Conservation (phyloP, 2,329 filamentous ascomycete species). For the Colletotrichum trifolii region DNA sequence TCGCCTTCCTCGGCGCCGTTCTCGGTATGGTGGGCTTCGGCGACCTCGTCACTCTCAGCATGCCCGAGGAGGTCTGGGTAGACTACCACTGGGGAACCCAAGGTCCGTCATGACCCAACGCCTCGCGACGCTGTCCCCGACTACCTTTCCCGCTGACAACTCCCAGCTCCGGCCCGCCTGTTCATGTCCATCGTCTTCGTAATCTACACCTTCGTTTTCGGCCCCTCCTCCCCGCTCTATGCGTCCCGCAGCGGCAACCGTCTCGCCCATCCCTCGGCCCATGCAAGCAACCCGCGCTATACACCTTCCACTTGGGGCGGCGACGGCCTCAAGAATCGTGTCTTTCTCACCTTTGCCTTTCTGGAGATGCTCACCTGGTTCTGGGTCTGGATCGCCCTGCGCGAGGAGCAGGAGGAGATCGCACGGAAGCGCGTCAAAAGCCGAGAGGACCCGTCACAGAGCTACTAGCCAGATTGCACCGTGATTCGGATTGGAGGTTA, state of each 20-base stretch:
- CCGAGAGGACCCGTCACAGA: constrained; percentile 23
- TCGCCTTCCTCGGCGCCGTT: constrained; percentile 78
- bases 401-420: constrained; percentile 69
- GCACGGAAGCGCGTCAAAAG: constrained; percentile 51
- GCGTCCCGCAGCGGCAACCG: constrained; percentile 44
- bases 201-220: constrained; percentile 74
- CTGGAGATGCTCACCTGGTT: constrained; percentile 88
- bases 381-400: constrained; percentile 80
- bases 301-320: constrained; percentile 60
- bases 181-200: constrained; percentile 70
- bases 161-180: constrained; percentile 71
- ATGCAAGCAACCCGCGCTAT: constrained; percentile 49
- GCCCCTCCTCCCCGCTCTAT: constrained; percentile 61
- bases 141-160: constrained; percentile 28
- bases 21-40: constrained; percentile 70
- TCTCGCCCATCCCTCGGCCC: constrained; percentile 49
- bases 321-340: constrained; percentile 81
- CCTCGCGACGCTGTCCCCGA: constrained; percentile 45
- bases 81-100: constrained; percentile 75
- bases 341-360: constrained; percentile 88
- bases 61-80: constrained; percentile 73
- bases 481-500: no score
- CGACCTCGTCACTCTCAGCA: constrained; percentile 74
- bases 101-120: constrained; percentile 58
- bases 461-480: neutral